These are phyloP conservation scores for Pyrenophora tritici-repentis DNA, from an alignment of 2,329 filamentous ascomycete genomes.

Conservation along the genomic window DNA sequence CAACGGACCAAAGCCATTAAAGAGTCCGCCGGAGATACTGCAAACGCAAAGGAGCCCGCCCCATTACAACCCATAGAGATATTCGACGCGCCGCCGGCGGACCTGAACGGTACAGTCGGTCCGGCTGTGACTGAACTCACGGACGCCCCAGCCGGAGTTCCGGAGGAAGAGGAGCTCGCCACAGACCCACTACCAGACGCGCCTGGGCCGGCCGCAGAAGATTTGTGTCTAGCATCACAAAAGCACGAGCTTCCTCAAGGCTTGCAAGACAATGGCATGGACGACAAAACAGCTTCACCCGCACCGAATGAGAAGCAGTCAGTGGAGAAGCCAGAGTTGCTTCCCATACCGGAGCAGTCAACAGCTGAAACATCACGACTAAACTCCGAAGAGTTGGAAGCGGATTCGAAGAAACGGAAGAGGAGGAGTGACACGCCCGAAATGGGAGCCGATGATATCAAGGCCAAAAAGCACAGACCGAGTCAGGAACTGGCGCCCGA, in stretches of 20 bases:
- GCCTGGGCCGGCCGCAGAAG: slow-evolving; percentile 31
- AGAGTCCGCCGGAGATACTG: slow-evolving; percentile 21
- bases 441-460: slow-evolving; percentile 42
- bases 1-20: slow-evolving; percentile 18
- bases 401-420: slow-evolving; percentile 50
- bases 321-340: slow-evolving; percentile 38
- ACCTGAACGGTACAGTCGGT: slow-evolving; percentile 24
- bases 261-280: slow-evolving; percentile 4
- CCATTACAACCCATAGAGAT: slow-evolving; percentile 19
- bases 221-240: slow-evolving; percentile 19
- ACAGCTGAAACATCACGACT: slow-evolving; percentile 41
- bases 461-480: slow-evolving; percentile 51
- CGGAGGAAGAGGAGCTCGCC: slow-evolving; percentile 6
- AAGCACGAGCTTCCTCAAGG: slow-evolving; percentile 5
- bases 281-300: slow-evolving; percentile 26
- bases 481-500: slow-evolving; percentile 41
- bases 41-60: slow-evolving; percentile 22
- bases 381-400: slow-evolving; percentile 45
- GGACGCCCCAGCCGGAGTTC: slow-evolving; percentile 16
- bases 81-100: slow-evolving; percentile 23
- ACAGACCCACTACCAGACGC: slow-evolving; percentile 24
- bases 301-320: slow-evolving; percentile 35
- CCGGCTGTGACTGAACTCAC: slow-evolving; percentile 24
- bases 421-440: slow-evolving; percentile 49
- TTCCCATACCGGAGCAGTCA: slow-evolving; percentile 32